These are phyloP conservation scores for Diplotaxis tenuifolia DNA, from an alignment of 345 rosid genomes.

Conservation along the genomic window DNA sequence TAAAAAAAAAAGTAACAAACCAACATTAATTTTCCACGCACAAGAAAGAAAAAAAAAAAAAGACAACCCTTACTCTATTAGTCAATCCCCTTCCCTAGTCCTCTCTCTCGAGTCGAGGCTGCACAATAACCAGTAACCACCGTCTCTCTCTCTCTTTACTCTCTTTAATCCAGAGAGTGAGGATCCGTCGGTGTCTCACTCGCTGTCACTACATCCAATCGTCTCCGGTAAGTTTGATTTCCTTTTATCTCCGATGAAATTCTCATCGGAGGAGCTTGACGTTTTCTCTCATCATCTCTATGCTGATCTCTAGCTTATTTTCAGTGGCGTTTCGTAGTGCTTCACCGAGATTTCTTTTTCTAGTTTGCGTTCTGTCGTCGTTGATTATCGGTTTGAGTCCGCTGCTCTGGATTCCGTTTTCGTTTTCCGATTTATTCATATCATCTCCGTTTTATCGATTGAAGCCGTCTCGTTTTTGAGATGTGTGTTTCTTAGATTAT, in stretches of 20 bases:
- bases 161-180: conserved; percentile 3
- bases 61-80: conserved; percentile 16
- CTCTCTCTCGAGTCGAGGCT: conserved; percentile 26
- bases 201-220: conserved; percentile 28
- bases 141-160: conserved; percentile 22
- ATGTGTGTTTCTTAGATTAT: neutral
- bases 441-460: neutral
- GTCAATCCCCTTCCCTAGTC: conserved; percentile 34
- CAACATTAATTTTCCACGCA: neutral
- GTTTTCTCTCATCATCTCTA: neutral
- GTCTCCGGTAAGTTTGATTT: conserved; percentile 21
- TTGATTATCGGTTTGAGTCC: neutral
- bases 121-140: conserved; percentile 37
- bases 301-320: conserved; percentile 26
- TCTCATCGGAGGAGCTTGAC: conserved; percentile 5
- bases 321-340: conserved; percentile 17
- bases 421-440: neutral
- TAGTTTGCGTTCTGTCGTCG: neutral
- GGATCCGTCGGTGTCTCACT: conserved; percentile 22
- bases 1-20: neutral
- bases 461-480: neutral
- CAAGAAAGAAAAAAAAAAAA: neutral
- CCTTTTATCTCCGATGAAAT: conserved; percentile 9
- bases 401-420: neutral
- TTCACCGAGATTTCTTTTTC: neutral